Conservation (phyloP, 2,329 filamentous ascomycete genomes). For the Ilyonectria mors-panacis region DNA sequence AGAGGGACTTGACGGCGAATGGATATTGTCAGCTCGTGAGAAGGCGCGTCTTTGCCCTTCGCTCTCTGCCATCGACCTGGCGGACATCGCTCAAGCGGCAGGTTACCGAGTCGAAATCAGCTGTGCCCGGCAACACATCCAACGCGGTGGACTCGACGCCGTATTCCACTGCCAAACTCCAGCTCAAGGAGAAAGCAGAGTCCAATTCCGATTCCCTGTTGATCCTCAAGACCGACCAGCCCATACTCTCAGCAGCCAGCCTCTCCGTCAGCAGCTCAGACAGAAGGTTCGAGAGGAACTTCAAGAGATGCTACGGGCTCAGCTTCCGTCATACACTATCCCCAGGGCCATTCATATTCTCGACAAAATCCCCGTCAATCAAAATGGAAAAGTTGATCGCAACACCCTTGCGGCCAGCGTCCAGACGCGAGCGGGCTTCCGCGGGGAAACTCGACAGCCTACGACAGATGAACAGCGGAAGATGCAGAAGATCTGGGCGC, state of each 20-base stretch:
- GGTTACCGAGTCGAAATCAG: constrained; percentile 63
- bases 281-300: not conserved
- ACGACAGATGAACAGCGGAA: constrained; percentile 27
- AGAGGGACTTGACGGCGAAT: constrained; percentile 11
- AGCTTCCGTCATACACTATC: constrained; percentile 47
- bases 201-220: constrained; percentile 46
- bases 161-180: constrained; percentile 55
- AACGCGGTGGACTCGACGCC: constrained; percentile 46
- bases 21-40: constrained; percentile 21
- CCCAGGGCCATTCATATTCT: constrained; percentile 39
- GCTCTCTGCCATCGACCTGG: constrained; percentile 36
- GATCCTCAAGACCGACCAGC: not conserved
- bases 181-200: constrained; percentile 8
- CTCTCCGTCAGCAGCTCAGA: not conserved
- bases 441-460: constrained; percentile 13
- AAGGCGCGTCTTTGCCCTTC: constrained; percentile 22
- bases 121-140: constrained; percentile 58
- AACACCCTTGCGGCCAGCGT: constrained; percentile 5
- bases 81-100: constrained; percentile 45
- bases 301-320: not conserved
- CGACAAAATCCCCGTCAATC: constrained; percentile 45
- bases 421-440: not conserved
- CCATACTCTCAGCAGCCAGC: not conserved
- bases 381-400: constrained; percentile 46
- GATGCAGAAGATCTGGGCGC: constrained; percentile 55